These are phyloP conservation scores for Emmonsia crescens DNA, from an alignment of 2,329 filamentous ascomycete species.

Conservation along the genomic window DNA sequence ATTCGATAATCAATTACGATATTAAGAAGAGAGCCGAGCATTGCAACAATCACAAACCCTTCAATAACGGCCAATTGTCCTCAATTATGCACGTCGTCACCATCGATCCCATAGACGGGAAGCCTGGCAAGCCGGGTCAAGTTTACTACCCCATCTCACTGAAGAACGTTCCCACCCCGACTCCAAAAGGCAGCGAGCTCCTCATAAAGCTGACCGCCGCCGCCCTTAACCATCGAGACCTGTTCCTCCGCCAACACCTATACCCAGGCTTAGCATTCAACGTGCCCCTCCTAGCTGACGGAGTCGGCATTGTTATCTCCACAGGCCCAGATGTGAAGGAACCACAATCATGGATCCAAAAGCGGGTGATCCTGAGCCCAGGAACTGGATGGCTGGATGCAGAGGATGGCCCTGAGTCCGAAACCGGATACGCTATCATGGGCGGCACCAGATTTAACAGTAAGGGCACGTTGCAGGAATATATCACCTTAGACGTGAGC, in stretches of 20 bases:
- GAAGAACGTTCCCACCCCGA: constrained; percentile 51
- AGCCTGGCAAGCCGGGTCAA: constrained; percentile 60
- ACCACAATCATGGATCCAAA: constrained; percentile 47
- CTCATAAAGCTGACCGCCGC: constrained; percentile 66
- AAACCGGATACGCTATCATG: constrained; percentile 29
- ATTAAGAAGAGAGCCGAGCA: not conserved
- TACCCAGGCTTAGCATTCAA: constrained; percentile 79
- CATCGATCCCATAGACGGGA: constrained; percentile 49
- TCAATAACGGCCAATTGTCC: not conserved
- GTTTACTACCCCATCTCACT: constrained; percentile 55
- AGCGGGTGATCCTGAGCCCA: constrained; percentile 69
- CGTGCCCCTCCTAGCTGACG: constrained; percentile 71
- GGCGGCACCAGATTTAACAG: constrained; percentile 52
- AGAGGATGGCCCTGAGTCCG: constrained; percentile 59
- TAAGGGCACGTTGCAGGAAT: constrained; percentile 64
- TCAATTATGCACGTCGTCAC: constrained; percentile 34
- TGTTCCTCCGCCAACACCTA: constrained; percentile 85
- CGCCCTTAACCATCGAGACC: constrained; percentile 87
- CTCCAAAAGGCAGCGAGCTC: constrained; percentile 56
- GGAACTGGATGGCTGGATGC: constrained; percentile 64
- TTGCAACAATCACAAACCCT: not conserved
- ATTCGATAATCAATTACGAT: not conserved
- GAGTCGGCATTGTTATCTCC: constrained; percentile 60
- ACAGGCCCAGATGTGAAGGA: constrained; percentile 45
- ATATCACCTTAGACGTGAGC: constrained; percentile 53